Evolutionary conservation across 768 basidiomycete species (phyloP).

Genomic region (Collybia sp.): DNA sequence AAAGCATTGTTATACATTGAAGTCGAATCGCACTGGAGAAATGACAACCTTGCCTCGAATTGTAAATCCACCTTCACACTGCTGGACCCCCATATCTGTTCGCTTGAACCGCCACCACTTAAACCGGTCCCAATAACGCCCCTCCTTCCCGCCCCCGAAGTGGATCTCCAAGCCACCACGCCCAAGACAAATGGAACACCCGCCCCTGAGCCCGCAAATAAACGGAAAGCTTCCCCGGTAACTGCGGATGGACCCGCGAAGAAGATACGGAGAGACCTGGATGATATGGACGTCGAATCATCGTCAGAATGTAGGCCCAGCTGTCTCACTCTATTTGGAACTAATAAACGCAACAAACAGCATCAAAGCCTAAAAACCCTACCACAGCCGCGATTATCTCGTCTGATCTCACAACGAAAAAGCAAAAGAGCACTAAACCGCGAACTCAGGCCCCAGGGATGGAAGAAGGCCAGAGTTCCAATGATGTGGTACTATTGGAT

Average conservation of each 20-base stretch:
- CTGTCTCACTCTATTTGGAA: not conserved
- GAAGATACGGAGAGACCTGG: conserved; percentile 47
- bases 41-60: conserved; percentile 50
- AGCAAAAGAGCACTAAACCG: conserved; percentile 24
- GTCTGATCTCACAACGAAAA: conserved; percentile 15
- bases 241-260: conserved; percentile 50
- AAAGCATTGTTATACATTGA: conserved; percentile 80
- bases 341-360: not conserved
- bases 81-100: conserved; percentile 72
- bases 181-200: conserved; percentile 16
- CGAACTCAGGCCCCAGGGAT: conserved; percentile 29
- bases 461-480: conserved; percentile 35
- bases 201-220: conserved; percentile 20
- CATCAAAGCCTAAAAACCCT: conserved; percentile 9
- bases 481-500: conserved; percentile 40
- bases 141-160: conserved; percentile 1
- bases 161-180: not conserved
- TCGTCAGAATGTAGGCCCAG: conserved; percentile 22
- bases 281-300: conserved; percentile 44
- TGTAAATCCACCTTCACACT: conserved; percentile 73
- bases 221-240: conserved; percentile 52
- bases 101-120: conserved; percentile 36
- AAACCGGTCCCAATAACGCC: conserved; percentile 11
- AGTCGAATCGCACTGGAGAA: conserved; percentile 80
- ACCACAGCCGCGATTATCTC: conserved; percentile 7